Evolutionary conservation across 2,329 filamentous ascomycete species (phyloP).

Genomic region (Colletotrichum sp.): DNA sequence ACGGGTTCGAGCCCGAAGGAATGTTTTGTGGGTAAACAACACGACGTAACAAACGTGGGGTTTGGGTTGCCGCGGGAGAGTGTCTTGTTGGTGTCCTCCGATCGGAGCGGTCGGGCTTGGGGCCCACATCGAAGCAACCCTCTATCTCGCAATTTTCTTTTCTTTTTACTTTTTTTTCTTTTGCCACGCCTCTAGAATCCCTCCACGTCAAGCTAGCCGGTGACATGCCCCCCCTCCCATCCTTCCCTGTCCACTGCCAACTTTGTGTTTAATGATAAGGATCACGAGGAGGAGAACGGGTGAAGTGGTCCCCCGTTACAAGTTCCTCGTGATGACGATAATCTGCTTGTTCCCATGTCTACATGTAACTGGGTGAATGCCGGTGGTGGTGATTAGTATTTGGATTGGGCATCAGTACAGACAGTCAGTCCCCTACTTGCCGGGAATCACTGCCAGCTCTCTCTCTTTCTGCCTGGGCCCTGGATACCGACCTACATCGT

Average conservation of each 20-base stretch:
- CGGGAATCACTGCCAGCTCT: not conserved
- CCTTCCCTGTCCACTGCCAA: not conserved
- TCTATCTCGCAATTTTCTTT: not conserved
- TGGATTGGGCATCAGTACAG: not conserved
- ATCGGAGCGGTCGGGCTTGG: not conserved
- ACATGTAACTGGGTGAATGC: not conserved
- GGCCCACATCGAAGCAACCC: not conserved
- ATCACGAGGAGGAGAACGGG: not conserved
- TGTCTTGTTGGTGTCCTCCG: not conserved
- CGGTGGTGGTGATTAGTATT: not conserved
- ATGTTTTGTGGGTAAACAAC: not conserved
- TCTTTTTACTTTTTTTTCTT: not conserved
- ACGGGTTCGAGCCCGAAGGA: not conserved
- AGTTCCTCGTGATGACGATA: not conserved
- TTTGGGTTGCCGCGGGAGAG: not conserved
- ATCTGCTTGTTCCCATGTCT: not conserved
- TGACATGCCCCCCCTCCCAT: not conserved
- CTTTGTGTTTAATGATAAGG: not conserved
- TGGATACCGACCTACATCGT: not conserved
- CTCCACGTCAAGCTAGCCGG: not conserved
- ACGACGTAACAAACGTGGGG: not conserved
- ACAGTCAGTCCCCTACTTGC: not conserved
- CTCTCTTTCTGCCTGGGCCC: not conserved
- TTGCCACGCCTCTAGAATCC: not conserved
- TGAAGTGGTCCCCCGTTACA: not conserved